These are phyloP conservation scores for Botrytis elliptica DNA, from an alignment of 2,329 filamentous ascomycete species.

Conservation along the genomic window DNA sequence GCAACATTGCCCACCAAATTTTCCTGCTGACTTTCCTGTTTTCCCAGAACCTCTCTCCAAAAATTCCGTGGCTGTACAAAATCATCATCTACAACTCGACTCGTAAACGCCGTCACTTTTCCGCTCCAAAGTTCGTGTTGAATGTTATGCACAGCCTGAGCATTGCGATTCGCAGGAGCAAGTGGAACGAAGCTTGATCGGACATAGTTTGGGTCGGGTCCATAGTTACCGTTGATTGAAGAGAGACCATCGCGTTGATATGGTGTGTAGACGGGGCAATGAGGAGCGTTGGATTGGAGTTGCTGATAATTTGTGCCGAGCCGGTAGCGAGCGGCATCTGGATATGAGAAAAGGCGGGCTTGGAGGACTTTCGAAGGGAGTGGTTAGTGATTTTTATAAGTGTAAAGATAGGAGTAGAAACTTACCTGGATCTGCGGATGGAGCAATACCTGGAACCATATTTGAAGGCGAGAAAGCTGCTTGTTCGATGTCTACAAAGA, in stretches of 20 bases:
- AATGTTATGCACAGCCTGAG: conserved; percentile 18
- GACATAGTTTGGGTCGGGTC: conserved; percentile 46
- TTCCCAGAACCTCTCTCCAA: conserved; percentile 33
- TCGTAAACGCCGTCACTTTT: conserved; percentile 21
- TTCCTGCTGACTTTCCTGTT: not conserved
- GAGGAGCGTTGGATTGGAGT: conserved; percentile 24
- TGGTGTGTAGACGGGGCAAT: conserved; percentile 27
- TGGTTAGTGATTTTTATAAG: not conserved
- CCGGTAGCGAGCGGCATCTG: conserved; percentile 56
- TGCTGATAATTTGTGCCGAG: conserved; percentile 56
- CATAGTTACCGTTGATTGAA: conserved; percentile 46
- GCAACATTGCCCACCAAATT: not conserved
- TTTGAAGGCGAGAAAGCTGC: conserved; percentile 68
- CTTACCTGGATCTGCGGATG: conserved; percentile 61
- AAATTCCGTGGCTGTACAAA: conserved; percentile 43
- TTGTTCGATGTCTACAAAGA: conserved; percentile 68
- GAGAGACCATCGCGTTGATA: conserved; percentile 43
- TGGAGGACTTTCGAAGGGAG: conserved; percentile 42
- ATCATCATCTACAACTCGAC: conserved; percentile 41
- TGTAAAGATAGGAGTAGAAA: conserved; percentile 31
- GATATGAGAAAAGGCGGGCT: conserved; percentile 54
- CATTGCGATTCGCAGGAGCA: not conserved
- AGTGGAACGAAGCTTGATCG: conserved; percentile 18
- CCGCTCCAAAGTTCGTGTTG: conserved; percentile 38
- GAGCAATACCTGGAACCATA: conserved; percentile 64